Evolutionary conservation across 2,329 filamentous ascomycete genomes (phyloP).

Genomic region (Trichoderma citrinoviride): DNA sequence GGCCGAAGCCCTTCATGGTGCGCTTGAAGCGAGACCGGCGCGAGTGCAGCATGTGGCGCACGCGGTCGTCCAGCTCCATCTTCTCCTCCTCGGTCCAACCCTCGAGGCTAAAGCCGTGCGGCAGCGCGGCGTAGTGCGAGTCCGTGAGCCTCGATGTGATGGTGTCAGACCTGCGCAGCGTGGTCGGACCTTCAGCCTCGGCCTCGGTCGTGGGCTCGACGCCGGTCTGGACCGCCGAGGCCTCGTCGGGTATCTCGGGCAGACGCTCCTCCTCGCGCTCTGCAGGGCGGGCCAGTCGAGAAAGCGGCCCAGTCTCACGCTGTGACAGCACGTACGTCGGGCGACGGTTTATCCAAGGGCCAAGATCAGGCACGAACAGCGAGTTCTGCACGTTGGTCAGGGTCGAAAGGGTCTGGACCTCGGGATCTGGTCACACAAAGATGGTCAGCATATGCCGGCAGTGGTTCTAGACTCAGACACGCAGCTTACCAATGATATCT

Average conservation of each 20-base stretch:
- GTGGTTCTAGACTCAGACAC: not conserved
- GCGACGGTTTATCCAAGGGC: slow-evolving; percentile 68
- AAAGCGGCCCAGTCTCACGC: slow-evolving; percentile 28
- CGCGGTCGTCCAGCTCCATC: slow-evolving; percentile 76
- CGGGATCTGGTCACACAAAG: slow-evolving; percentile 61
- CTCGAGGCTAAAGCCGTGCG: slow-evolving; percentile 67
- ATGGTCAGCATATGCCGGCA: slow-evolving; percentile 14
- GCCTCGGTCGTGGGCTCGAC: slow-evolving; percentile 17
- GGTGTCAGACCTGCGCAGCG: slow-evolving; percentile 47
- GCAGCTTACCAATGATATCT: slow-evolving; percentile 39
- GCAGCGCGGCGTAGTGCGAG: slow-evolving; percentile 74
- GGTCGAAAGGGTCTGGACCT: slow-evolving; percentile 78
- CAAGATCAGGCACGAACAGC: slow-evolving; percentile 80
- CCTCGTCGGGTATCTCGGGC: slow-evolving; percentile 20
- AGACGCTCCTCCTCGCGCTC: not conserved
- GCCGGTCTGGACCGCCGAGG: slow-evolving; percentile 26
- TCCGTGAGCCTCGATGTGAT: slow-evolving; percentile 68
- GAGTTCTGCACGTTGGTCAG: slow-evolving; percentile 90
- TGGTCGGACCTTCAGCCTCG: slow-evolving; percentile 27
- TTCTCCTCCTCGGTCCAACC: slow-evolving; percentile 76
- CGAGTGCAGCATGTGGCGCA: slow-evolving; percentile 84
- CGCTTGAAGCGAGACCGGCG: slow-evolving; percentile 76
- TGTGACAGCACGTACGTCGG: slow-evolving; percentile 74
- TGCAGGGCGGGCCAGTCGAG: not conserved
- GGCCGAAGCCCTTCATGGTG: slow-evolving; percentile 72